phyloP scores from a whole-genome alignment of 1,139 yeast species.

The Meyerozyma smithsonii region DNA sequence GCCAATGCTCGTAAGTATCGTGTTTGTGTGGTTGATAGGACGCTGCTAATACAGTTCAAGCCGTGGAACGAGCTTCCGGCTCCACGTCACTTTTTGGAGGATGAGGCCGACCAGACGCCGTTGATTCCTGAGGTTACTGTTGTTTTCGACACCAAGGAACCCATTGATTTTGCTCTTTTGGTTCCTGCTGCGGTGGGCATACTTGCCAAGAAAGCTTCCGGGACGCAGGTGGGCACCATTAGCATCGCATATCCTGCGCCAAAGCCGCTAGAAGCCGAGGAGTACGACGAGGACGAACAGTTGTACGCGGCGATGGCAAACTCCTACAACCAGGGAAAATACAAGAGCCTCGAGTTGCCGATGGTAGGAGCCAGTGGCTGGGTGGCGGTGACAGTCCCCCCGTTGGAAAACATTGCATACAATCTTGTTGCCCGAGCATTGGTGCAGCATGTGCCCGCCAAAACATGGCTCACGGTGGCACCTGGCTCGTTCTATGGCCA shows the following conservation, averaged over 20 bases:
- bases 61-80: conserved; percentile 50
- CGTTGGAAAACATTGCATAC: conserved; percentile 21
- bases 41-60: conserved; percentile 37
- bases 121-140: conserved; percentile 13
- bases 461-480: conserved; percentile 28
- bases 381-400: conserved; percentile 7
- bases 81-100: conserved; percentile 53
- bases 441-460: conserved; percentile 10
- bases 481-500: conserved; percentile 33
- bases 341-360: conserved; percentile 5
- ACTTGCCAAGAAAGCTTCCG: background rate
- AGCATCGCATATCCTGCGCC: background rate
- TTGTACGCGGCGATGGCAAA: conserved; percentile 35
- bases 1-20: background rate
- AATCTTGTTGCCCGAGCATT: conserved; percentile 25
- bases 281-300: conserved; percentile 54
- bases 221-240: background rate
- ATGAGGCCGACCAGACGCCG: conserved; percentile 27
- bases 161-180: background rate
- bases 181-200: background rate
- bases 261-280: conserved; percentile 20
- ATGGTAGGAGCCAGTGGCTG: background rate
- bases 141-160: conserved; percentile 4
- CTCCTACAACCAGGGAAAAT: conserved; percentile 19
- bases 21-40: no score